Evolutionary conservation across 805 yeast genomes (phyloP), one percentile per base, ranked within the genome.

Genomic region (Naumovozyma baii): DNA sequence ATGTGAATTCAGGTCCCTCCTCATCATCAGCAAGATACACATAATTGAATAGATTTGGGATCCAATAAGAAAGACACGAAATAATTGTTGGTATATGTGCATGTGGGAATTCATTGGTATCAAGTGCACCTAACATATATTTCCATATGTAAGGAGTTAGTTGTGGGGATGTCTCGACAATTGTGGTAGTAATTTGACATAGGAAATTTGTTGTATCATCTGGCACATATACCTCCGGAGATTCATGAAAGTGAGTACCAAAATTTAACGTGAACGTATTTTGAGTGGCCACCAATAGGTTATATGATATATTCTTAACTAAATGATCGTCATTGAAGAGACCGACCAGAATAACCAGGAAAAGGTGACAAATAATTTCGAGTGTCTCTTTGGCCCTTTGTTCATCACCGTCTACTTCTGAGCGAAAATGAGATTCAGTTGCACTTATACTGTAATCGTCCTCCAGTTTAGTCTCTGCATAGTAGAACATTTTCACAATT

Each of bases 401-500:
- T 38, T 58, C 62, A n/a, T 49, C 50, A 15, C 44, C 35, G 14
- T 33, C 42, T 4, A 18, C 36, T 10, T 28, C 32, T 3, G 42
- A 36, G 13, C 28, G 31, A 18, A 17, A 31, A 2, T 28, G 31
- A 8, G 36, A 28, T 0, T 45, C 25, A 7, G 31, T 36, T 22
- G 45, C 43, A 5, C 39, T 47, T 29, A 51, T 48, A 5, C 43
- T 42, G 17, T 59, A 52, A 20, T 62, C 64, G 37, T 68, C 70
- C 29, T 65, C 67, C 18, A 66, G 60, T 51, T 74, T 69, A 15
- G 77, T 76, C 39, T 80, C 76, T 0, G 86, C 73, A 49, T 79
- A 80, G 48, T 80, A 79, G 31, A 83, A 57, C 44, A 81, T 73
- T 47, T 87, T 67, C 61, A 83, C 70, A n/a, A 83, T 79, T 49